Percentiles rank a stretch among this genome's conserved stretches.
These are phyloP conservation scores for Neurospora africana DNA, from an alignment of 495 filamentous ascomycete genomes.

Conservation along the genomic window DNA sequence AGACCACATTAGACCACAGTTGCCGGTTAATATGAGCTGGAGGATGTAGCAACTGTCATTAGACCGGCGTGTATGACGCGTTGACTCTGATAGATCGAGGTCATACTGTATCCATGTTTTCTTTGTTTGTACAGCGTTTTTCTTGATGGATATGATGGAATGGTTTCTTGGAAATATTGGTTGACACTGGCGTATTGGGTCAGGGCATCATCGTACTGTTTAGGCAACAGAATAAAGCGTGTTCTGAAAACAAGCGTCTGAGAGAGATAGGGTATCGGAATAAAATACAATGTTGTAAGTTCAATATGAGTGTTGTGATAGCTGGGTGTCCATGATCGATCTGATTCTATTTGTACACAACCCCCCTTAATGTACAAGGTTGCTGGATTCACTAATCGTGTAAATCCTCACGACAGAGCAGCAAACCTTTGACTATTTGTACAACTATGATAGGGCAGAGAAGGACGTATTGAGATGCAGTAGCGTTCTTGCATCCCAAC, in stretches of 20 bases:
- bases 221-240: background rate
- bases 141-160: background rate
- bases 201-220: background rate
- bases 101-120: background rate
- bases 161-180: background rate
- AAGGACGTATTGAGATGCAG: background rate
- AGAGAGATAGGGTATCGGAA: background rate
- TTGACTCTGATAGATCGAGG: background rate
- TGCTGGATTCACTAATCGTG: background rate
- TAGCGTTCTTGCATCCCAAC: background rate
- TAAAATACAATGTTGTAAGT: background rate
- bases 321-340: background rate
- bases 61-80: background rate
- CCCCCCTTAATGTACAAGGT: background rate
- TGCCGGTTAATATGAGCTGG: background rate
- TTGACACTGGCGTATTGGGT: background rate
- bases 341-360: conserved; percentile 20
- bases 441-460: background rate
- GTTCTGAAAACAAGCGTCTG: background rate
- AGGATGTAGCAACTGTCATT: background rate
- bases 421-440: background rate
- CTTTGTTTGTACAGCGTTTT: background rate
- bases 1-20: background rate
- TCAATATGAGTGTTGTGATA: background rate
- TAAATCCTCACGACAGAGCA: background rate